Base-by-base conservation (phyloP, 768 basidiomycete genomes). In the Guyanaporus albipodus region DNA sequence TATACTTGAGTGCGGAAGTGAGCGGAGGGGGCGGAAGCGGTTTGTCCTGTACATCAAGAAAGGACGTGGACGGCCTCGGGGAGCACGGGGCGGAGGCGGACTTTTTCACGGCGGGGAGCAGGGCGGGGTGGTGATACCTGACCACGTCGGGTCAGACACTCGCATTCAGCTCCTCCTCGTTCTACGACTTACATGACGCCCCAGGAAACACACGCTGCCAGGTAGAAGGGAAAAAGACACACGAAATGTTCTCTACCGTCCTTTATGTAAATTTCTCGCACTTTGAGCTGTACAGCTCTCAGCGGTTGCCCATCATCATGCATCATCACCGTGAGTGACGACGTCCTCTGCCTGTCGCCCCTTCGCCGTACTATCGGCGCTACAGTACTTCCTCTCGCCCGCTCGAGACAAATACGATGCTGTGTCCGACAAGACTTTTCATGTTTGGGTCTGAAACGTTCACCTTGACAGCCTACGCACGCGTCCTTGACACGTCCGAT, bases 1-100 rank as follows among this genome's bases (percentile, higher is more conserved):
- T 50, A 24, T 59, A 41, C 40, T 46, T 56, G 47, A 53, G 45
- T 2, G 40, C 19, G 5, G 56, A 39, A 14, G 64, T 68, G 64
- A 71, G 62, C 22, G 67, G 66, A 18, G 72, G 66, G 14, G 66
- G 61, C 8, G 72, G 73, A n/a, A 74, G 64, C 1, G 70, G 68
- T 44, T 73, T 73, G 56, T 72, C 68, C 53, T 56, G 44, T 2
- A 29, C 42, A 48, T 46, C 10, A 11, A 60, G 31, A 27, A 50
- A 59, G 21, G 42, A 37, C 0, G 52, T 27, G 0, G 42, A 28
- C 0, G 54, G 53, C 21, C 29, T 52, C 12, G 61, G 62, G 1
- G 62, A 66, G 8, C 32, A 55, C 21, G 64, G 64, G 1, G 66
- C 61, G 24, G 61, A 66, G 0, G 52, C 58, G 11, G 63, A 52